Evolutionary conservation across 345 rosid genomes (phyloP).

Genomic region (Salix purpurea): DNA sequence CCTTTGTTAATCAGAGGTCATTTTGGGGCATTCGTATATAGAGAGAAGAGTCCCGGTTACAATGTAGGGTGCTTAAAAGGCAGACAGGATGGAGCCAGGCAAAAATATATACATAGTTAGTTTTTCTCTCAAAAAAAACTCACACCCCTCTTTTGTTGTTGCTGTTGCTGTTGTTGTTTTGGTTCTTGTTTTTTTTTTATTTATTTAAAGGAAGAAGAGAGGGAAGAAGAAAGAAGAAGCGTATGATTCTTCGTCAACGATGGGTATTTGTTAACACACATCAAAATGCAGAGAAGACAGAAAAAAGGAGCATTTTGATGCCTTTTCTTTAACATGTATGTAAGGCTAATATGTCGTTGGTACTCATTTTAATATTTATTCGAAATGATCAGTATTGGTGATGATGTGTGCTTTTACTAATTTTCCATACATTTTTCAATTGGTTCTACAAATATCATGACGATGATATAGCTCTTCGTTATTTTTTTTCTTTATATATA

Average conservation of each 20-base stretch:
- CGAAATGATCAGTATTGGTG: conserved; percentile 8
- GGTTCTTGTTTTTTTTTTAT: not conserved
- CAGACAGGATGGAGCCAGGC: conserved; percentile 35
- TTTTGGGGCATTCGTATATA: conserved; percentile 32
- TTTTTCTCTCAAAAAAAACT: not conserved
- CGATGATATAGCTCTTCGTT: not conserved
- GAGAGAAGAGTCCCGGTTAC: conserved; percentile 15
- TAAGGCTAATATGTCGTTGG: not conserved
- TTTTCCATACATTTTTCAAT: conserved; percentile 3
- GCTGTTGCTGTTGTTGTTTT: not conserved
- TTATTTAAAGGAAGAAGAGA: conserved; percentile 1
- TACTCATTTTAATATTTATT: not conserved
- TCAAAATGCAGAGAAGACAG: conserved; percentile 2
- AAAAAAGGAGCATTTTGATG: conserved; percentile 11
- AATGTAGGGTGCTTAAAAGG: conserved; percentile 30
- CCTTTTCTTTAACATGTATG: conserved; percentile 4
- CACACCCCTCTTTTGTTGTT: not conserved
- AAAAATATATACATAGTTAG: conserved; percentile 9
- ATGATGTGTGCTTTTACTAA: conserved; percentile 1
- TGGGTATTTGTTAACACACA: conserved; percentile 5
- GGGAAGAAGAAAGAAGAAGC: not conserved
- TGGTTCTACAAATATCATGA: not conserved
- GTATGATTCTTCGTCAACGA: conserved; percentile 3
- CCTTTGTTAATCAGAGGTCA: conserved; percentile 30
- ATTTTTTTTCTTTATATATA: not conserved